Conservation (phyloP, 1,139 yeast species). For the Hansenula anomala region DNA sequence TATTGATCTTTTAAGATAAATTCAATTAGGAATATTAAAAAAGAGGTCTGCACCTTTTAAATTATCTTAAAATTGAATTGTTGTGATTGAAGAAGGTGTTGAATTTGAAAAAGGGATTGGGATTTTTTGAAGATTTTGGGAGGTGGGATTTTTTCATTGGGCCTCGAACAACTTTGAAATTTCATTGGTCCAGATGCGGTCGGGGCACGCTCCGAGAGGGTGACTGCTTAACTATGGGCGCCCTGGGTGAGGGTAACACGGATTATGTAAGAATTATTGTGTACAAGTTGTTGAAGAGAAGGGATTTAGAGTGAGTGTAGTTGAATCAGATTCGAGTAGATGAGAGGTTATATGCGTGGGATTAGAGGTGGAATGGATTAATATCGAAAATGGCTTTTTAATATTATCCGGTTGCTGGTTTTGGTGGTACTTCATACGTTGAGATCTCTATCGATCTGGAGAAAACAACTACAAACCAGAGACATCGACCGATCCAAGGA, state of each 20-base stretch:
- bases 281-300: no score
- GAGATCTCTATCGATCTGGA: no score
- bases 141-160: slow-evolving; percentile 20
- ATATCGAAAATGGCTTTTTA: no score
- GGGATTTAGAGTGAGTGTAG: no score
- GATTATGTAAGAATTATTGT: no score
- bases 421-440: no score
- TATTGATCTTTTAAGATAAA: slow-evolving; percentile 24
- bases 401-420: no score
- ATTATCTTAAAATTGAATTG: slow-evolving; percentile 3
- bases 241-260: not conserved
- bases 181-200: slow-evolving; percentile 14
- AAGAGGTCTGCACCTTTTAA: slow-evolving; percentile 6
- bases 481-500: no score
- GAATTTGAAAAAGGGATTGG: slow-evolving; percentile 11
- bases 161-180: slow-evolving; percentile 13
- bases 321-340: no score
- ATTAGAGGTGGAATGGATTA: no score
- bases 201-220: not conserved
- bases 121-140: slow-evolving; percentile 2
- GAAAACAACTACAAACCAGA: no score
- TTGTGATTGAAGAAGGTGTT: slow-evolving; percentile 6
- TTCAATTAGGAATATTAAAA: slow-evolving; percentile 6
- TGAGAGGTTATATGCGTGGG: no score
- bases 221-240: not conserved